Base-by-base conservation (phyloP, 2,329 filamentous ascomycete species). In the Ceratocystis albifundus region DNA sequence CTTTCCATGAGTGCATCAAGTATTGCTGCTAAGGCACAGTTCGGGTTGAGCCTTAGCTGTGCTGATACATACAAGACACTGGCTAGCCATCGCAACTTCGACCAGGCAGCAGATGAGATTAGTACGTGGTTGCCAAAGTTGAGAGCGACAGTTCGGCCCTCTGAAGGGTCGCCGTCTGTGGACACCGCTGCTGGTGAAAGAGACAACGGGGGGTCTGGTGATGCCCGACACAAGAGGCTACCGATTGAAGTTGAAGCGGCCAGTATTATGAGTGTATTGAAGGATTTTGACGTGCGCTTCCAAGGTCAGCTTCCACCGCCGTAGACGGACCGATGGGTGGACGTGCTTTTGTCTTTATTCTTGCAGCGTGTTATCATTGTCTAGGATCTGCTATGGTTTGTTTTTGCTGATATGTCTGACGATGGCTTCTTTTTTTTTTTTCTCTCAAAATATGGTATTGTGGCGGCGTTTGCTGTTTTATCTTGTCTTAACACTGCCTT, bases 261-360 rank as follows among this genome's bases (percentile, higher is more conserved):
- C 0, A 91, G 88, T 74, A 90, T 92, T 65, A 91, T 92, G 88
- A 87, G 87, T 53, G 88, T 91, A n/a, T 76, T 92, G 68, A 89
- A 88, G 74, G 86, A 88, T 69, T 92, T 92, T 75, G 88, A 92
- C 71, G 80, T 89, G 62, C 78, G 88, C 65, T 92, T 92, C 73
- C 85, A 68, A 46, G 67, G 67, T 10, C 61, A 66, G 32, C 48
- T 45, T 17, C 46, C 20, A n/a, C 32, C 55, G 7, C 28, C 28
- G 10, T 59, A 59, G n/a, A 32, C 10, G 55, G 28, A 20, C 1
- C 1, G 15, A 8, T 2, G 12, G 12, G 22, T 17, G 3, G 30
- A n/a, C 20, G 8, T 17, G 4, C 32, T 45, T 64, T 53, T 30
- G 28, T 7, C 7, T 65, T 32, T 45, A 22, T 15, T 55, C 44